Evolutionary conservation across 2,329 filamentous ascomycete species (phyloP).

Genomic region (Ceratocystis eucalypticola): DNA sequence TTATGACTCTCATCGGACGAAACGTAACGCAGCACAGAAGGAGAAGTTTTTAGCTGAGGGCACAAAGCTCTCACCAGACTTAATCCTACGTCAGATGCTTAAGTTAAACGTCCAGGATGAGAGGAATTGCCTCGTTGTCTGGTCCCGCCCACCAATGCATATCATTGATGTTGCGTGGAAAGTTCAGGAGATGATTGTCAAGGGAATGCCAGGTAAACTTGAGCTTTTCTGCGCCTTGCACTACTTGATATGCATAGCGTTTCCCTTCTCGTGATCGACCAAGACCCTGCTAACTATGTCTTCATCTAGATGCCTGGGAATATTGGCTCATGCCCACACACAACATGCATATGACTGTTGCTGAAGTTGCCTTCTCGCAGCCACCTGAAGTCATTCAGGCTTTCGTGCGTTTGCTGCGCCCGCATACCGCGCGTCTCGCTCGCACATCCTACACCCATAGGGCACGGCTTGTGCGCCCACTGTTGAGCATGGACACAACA

Average conservation of each 20-base stretch:
- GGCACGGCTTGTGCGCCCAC: constrained; percentile 64
- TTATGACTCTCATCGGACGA: constrained; percentile 61
- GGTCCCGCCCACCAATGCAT: constrained; percentile 67
- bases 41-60: constrained; percentile 51
- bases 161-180: constrained; percentile 52
- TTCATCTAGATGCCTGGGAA: constrained; percentile 33
- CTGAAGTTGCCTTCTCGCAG: constrained; percentile 73
- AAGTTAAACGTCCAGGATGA: constrained; percentile 52
- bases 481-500: constrained; percentile 70
- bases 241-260: too few relatives aligned
- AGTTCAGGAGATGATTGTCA: constrained; percentile 53
- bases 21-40: constrained; percentile 63
- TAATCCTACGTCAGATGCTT: constrained; percentile 22
- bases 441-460: constrained; percentile 55
- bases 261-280: too few relatives aligned
- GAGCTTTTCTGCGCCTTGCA: too few relatives aligned
- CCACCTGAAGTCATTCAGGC: constrained; percentile 53
- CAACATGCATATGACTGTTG: constrained; percentile 68
- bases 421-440: constrained; percentile 45
- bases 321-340: constrained; percentile 76
- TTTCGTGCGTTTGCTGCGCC: constrained; percentile 45
- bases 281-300: not conserved
- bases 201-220: constrained; percentile 50
- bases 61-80: constrained; percentile 54
- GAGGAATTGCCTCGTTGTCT: constrained; percentile 73